A percentile compares a stretch with the other conserved stretches of the same genome.
Evolutionary conservation across 2,329 filamentous ascomycete species (phyloP).

Genomic region (Colletotrichum sp.): DNA sequence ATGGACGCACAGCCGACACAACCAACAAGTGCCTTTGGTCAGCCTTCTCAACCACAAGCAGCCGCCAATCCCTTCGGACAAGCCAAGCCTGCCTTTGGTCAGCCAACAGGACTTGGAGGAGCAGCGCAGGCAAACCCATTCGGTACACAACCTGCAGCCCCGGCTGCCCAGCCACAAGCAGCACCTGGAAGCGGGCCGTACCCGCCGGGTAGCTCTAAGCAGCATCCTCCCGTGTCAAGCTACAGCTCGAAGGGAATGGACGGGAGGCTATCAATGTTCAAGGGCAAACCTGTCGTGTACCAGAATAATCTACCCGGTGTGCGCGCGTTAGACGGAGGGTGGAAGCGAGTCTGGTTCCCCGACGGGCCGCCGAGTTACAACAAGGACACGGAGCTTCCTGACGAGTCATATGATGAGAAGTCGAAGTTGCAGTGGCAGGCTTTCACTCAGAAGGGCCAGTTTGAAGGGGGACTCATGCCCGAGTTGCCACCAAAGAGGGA

Average conservation of each 20-base stretch:
- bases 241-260: conserved; percentile 48
- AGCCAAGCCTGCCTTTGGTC: conserved; percentile 32
- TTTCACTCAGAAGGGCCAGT: conserved; percentile 69
- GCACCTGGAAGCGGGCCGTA: conserved; percentile 41
- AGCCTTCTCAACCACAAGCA: conserved; percentile 19
- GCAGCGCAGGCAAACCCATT: conserved; percentile 28
- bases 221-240: conserved; percentile 48
- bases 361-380: conserved; percentile 69
- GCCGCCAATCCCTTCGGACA: conserved; percentile 34
- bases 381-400: conserved; percentile 65
- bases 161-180: conserved; percentile 12
- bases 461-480: conserved; percentile 75
- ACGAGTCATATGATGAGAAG: conserved; percentile 62
- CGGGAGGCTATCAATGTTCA: conserved; percentile 61
- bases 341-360: conserved; percentile 75
- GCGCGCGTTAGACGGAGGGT: conserved; percentile 56
- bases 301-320: conserved; percentile 52
- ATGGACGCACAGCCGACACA: conserved; percentile 9
- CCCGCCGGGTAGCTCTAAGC: conserved; percentile 44
- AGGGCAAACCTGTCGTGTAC: conserved; percentile 67
- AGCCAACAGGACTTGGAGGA: conserved; percentile 15
- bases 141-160: conserved; percentile 15
- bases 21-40: conserved; percentile 33
- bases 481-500: conserved; percentile 79
- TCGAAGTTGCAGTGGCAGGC: conserved; percentile 67